Evolutionary conservation across 805 yeast species (phyloP), one percentile per base, ranked within the genome.

Genomic region (Cyberlindnera maclurae): DNA sequence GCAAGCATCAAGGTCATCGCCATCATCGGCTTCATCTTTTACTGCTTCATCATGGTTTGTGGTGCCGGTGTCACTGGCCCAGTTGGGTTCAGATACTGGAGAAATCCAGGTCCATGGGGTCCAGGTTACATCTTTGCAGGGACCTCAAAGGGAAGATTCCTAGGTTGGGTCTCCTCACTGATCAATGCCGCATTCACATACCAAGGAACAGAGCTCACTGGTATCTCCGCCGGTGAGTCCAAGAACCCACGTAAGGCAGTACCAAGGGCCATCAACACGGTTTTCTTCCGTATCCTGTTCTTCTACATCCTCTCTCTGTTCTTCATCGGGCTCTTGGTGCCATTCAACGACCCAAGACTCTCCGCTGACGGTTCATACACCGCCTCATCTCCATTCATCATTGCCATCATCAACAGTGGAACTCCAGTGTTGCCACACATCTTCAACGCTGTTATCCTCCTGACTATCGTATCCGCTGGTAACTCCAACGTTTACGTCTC

Each of bases 81-180:
- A 8, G 72, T 82, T 29, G 89, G 89, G 12, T 82, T 82, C 69
- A 70, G 86, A 57, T 82, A 82, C 59, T 82, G 89, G 90, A 73
- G 85, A 62, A 58, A 82, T 53, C 87, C 88, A 12, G 87, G 87
- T 46, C 73, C 86, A 10, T 77, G 82, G 77, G 83, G 85, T 34
- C 76, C 74, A 34, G 86, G 85, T 37, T 69, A 71, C 28, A 59
- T 72, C 27, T 75, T 77, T 11, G 44, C 54, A 12, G 65, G 74
- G 53, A 51, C 50, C 8, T 64, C 67, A 44, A 75, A 80, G 34
- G 83, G 68, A 36, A 67, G 79, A 55, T 79, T 81, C 53, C 61
- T 79, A 36, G 86, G 86, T 37, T 79, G 82, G 81, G 71, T 80
- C 38, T 67, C 77, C 9, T 79, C 87, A 5, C 66, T 82, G 51